Base-by-base conservation (phyloP, 164 flowering plant genomes). In the Pachysandra terminalis region DNA sequence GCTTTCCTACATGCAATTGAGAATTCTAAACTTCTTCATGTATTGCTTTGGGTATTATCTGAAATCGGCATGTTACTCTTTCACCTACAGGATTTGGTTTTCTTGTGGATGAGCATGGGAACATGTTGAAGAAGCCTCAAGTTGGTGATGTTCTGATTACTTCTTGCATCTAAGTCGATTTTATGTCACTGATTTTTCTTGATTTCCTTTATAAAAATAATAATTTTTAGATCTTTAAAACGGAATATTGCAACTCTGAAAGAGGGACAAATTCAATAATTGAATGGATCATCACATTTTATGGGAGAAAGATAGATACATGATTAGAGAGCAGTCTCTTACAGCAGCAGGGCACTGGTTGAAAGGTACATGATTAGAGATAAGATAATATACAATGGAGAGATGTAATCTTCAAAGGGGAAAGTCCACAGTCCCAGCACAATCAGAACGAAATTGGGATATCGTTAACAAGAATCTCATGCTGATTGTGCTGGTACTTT, bases 91-190 rank as follows among this genome's bases (percentile, higher is more conserved):
- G 98, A 54, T 93, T 91, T 86, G 98, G 98, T 5, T 93, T 93
- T 79, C 81, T 66, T 54, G 81, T 90, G 65, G 91, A 88, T 72
- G 91, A 85, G 56, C 74, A 83, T 56, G 95, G 91, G 27, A 82
- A 69, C 76, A 79, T 91, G 87, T 16, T 73, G 68, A 93, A 93
- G 83, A 93, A 93, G 73, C 94, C 91, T 74, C 98, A 93, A 73
- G 98, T 93, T 70, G 72, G 86, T 83, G 73, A 68, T 59, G 5
- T 72, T 75, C 59, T 61, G 32, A 56, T 67, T 51, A 35, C 35
- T 70, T 70, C 19, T 19, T 61, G 32, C 40, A 40, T 45, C 19
- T 25, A 25, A 45, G 23, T 67, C 54, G 19, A 25, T 59, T 59
- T 25, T 28, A 41, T 17, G 26, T 19, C 6, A 25, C n/a, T 25